These are phyloP conservation scores for Ajuga chamaepitys DNA, from an alignment of 257 asterid genomes.

Conservation along the genomic window DNA sequence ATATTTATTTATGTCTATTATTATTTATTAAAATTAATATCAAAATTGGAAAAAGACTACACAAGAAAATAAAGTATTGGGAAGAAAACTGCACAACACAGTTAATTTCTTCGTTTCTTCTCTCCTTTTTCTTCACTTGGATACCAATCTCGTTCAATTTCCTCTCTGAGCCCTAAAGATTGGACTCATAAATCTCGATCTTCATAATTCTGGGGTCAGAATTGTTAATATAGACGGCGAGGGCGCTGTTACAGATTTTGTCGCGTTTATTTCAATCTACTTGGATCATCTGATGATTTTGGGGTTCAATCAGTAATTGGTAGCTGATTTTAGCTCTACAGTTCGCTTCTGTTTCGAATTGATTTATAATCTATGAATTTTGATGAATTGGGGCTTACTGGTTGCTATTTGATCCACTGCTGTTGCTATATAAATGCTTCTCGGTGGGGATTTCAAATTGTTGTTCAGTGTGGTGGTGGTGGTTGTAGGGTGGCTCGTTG, in stretches of 20 bases:
- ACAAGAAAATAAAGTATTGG: background rate
- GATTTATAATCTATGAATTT: constrained; percentile 22
- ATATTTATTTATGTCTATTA: too few species aligned
- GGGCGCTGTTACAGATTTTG: background rate
- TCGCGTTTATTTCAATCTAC: background rate
- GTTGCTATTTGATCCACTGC: constrained; percentile 24
- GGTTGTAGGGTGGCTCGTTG: constrained; percentile 39
- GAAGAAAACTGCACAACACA: background rate
- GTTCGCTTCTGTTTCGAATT: background rate
- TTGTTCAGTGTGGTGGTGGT: constrained; percentile 32
- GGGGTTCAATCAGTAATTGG: background rate
- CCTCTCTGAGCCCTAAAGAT: background rate
- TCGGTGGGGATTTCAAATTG: constrained; percentile 57
- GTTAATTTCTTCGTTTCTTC: background rate
- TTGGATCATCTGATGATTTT: background rate
- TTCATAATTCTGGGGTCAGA: background rate
- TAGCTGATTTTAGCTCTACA: background rate
- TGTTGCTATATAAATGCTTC: constrained; percentile 52
- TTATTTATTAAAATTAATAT: too few species aligned
- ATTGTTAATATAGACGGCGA: background rate
- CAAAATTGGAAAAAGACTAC: background rate
- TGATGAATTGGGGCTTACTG: constrained; percentile 35
- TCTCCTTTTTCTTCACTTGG: background rate
- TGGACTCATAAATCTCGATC: constrained; percentile 17
- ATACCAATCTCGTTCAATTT: background rate